Percentiles rank a stretch among this genome's conserved stretches.
These are phyloP conservation scores for Dianthus caryophyllus DNA, from an alignment of 148 eudicot genomes.

Conservation along the genomic window DNA sequence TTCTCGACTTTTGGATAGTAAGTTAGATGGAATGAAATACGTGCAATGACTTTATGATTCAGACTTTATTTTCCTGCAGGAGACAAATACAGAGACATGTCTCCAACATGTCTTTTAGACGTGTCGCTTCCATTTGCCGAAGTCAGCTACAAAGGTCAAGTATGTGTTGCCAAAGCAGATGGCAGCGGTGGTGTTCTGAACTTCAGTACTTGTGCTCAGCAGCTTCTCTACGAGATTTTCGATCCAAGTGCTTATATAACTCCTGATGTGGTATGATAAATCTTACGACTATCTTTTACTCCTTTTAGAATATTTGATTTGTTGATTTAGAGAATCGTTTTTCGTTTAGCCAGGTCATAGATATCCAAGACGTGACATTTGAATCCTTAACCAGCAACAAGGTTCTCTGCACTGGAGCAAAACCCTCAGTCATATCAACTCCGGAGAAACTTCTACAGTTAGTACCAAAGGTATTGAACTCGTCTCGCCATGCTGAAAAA, in stretches of 20 bases:
- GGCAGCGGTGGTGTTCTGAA: conserved; percentile 75
- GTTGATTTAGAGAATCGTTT: neutral
- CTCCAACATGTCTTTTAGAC: conserved; percentile 57
- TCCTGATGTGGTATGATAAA: conserved; percentile 79
- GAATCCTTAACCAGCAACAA: conserved; percentile 49
- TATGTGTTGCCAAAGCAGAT: conserved; percentile 77
- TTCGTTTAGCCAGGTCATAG: conserved; percentile 50
- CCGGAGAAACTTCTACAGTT: conserved; percentile 76
- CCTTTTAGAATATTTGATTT: neutral
- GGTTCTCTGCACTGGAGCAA: conserved; percentile 82
- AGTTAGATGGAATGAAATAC: no score
- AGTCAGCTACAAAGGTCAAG: conserved; percentile 63
- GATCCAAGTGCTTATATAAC: conserved; percentile 90
- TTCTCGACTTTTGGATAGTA: neutral
- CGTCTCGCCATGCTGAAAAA: no score
- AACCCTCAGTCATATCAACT: conserved; percentile 50
- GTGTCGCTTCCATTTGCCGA: conserved; percentile 89
- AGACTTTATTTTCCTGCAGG: conserved; percentile 37
- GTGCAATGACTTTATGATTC: neutral
- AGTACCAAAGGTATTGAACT: conserved; percentile 60
- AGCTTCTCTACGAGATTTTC: conserved; percentile 90
- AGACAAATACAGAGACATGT: conserved; percentile 64
- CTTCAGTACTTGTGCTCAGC: conserved; percentile 79
- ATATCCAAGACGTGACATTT: conserved; percentile 71
- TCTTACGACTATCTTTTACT: neutral